These are phyloP conservation scores for Angomonas ambiguus DNA, from an alignment of 208 protist species.

Conservation along the genomic window DNA sequence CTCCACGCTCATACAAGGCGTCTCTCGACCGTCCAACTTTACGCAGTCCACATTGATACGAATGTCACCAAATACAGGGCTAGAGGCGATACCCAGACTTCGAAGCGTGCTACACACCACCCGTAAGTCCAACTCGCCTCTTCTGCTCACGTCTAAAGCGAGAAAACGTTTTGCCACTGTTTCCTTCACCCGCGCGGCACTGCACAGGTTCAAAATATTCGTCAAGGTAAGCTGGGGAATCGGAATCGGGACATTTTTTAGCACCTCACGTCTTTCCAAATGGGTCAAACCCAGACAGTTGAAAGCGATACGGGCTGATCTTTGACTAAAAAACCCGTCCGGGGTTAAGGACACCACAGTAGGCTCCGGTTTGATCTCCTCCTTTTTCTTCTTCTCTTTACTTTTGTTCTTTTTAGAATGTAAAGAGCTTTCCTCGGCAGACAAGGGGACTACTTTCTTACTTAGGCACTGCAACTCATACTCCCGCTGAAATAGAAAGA, in stretches of 20 bases:
- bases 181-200: conserved; percentile 33
- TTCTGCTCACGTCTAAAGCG: conserved; percentile 49
- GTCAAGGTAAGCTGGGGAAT: conserved; percentile 21
- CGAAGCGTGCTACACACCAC: conserved; percentile 39
- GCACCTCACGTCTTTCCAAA: conserved; percentile 26
- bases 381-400: conserved; percentile 2
- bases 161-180: conserved; percentile 42
- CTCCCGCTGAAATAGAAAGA: conserved; percentile 34
- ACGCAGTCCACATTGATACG: conserved; percentile 28
- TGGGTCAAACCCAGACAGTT: conserved; percentile 31
- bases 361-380: not conserved
- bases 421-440: not conserved
- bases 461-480: conserved; percentile 18
- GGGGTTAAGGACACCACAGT: conserved; percentile 21
- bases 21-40: not conserved
- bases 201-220: conserved; percentile 34
- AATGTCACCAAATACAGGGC: conserved; percentile 27
- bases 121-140: conserved; percentile 51
- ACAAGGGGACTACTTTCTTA: not conserved
- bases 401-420: conserved; percentile 3
- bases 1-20: not conserved
- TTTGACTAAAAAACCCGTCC: conserved; percentile 31
- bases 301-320: conserved; percentile 40
- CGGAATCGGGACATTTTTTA: conserved; percentile 27
- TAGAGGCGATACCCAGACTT: conserved; percentile 44